Evolutionary conservation across 2,329 filamentous ascomycete species (phyloP), one percentile per base, ranked within the genome.

Genomic region (Metarhizium guizhouense): DNA sequence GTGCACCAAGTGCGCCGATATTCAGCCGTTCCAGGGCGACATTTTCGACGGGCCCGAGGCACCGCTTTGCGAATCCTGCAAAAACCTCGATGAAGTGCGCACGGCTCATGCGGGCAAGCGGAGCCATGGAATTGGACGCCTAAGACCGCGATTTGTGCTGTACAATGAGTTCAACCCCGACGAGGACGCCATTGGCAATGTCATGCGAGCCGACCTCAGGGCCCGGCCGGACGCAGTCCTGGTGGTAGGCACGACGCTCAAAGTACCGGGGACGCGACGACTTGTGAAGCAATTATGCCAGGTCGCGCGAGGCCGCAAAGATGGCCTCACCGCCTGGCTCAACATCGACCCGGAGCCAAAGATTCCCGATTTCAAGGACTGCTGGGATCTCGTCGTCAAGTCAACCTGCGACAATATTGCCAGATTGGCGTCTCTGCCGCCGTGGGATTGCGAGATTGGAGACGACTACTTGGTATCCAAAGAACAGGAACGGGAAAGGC

Each of bases 101-200:
- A 88, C 87, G 16, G 78, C 80, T 4, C 78, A 84, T 59, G 88
- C 85, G 13, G 91, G 92, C 51, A 93, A 96, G 72, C 85, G 94
- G 57, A 95, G 92, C 66, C 94, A 96, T 66, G 94, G 94, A 1
- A 88, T 99, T 63, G 94, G 94, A 47, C 85, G 89, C 58, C 75
- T 99, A 59, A 84, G 94, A 25, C 94, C 94, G 25, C 84, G 94
- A 56, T 96, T 99, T 76, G 93, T 97, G 4, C 80, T 99, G 10
- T 99, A 99, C 75, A 96, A 97, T 68, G 94, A 99, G 70, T 87
- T 90, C 68, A 96, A 97, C 67, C 94, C 94, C 0, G 94, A 99
- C 61, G 90, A 94, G 62, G 93, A 96, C 63, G 93, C 94, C 14
- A 99, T 99, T 68, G 92, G 93, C 47, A 89, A 89, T 25, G 92